Evolutionary conservation across 2,329 filamentous ascomycete genomes (phyloP), one percentile per base, ranked within the genome.

Genomic region (Exophiala oligosperma): DNA sequence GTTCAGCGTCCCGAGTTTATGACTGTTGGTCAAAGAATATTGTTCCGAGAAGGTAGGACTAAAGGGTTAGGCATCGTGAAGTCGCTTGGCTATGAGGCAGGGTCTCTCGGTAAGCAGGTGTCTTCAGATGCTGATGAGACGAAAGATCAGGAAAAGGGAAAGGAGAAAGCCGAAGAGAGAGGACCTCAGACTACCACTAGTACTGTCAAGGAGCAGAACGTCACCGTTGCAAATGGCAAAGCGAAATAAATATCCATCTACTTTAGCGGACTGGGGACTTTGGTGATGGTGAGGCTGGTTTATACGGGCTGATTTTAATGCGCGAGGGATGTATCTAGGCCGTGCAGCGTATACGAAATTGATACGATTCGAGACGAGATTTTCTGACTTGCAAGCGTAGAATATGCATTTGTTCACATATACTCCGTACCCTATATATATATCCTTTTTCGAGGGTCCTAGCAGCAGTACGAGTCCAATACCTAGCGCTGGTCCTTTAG

Each of bases 41-140:
- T 99, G 17, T 99, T 99, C 79, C 84, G 94, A 43, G 94, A 99
- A 76, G 94, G 94, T 0, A 83, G 92, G 61, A 99, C 94, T 0
- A 97, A 97, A 78, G 94, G 94, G 0, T 77, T 99, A 0, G 94
- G 94, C 0, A 97, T 99, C 62, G 91, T 99, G 50, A 97, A 96
- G 73, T 84, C 85, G 40, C 83, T 97, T 0, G 92, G 92, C 2
- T 99, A 97, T 72, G 92, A 97, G 78, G 67, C 63, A 2, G 75
- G 79, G n/a, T 79, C 79, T 5, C 66, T 83, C 48, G 76, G 74
- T 57, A 72, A 75, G 3, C 71, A 76, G 14, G 64, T 64, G 6
- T 49, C 32, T 17, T 29, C 26, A 12, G 41, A 52, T 12, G 24
- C 14, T 1, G 40, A 40, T 26, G 17, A 54, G 23, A 29, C 53